A percentile compares a stretch with the other conserved stretches of the same genome.
Conservation (phyloP, 2,329 filamentous ascomycete genomes). For the Fusarium zealandicum region DNA sequence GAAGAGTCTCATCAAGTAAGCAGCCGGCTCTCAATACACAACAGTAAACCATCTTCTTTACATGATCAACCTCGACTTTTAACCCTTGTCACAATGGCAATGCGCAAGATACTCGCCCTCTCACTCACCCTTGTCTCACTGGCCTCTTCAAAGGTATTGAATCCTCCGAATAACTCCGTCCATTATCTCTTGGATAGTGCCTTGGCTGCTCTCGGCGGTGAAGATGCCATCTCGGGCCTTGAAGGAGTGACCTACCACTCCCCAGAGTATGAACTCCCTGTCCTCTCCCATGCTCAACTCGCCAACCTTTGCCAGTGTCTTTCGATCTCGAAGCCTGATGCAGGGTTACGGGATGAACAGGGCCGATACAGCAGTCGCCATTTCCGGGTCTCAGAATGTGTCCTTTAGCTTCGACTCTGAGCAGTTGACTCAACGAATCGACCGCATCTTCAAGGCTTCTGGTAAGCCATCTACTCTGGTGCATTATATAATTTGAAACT, state of each 20-base stretch:
- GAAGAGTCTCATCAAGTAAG: neutral
- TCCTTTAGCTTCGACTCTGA: slow-evolving; percentile 13
- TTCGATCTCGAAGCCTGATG: slow-evolving; percentile 23
- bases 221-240: neutral
- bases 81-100: neutral
- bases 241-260: slow-evolving; percentile 15
- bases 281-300: too few species aligned
- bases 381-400: slow-evolving; percentile 17
- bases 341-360: slow-evolving; percentile 21
- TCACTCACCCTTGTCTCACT: neutral
- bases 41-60: neutral
- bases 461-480: neutral
- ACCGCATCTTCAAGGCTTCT: slow-evolving; percentile 11
- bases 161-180: neutral
- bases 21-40: neutral
- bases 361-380: slow-evolving; percentile 11
- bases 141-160: neutral
- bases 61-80: neutral
- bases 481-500: neutral
- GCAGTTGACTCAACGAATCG: slow-evolving; percentile 9
- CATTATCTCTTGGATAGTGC: slow-evolving; percentile 3
- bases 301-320: slow-evolving; percentile 3
- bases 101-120: slow-evolving; percentile 3
- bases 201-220: slow-evolving; percentile 10
- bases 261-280: neutral